Percentiles rank a stretch among this genome's conserved stretches.
These are phyloP conservation scores for Saturnispora saitoi DNA, from an alignment of 805 yeast genomes.

Conservation along the genomic window DNA sequence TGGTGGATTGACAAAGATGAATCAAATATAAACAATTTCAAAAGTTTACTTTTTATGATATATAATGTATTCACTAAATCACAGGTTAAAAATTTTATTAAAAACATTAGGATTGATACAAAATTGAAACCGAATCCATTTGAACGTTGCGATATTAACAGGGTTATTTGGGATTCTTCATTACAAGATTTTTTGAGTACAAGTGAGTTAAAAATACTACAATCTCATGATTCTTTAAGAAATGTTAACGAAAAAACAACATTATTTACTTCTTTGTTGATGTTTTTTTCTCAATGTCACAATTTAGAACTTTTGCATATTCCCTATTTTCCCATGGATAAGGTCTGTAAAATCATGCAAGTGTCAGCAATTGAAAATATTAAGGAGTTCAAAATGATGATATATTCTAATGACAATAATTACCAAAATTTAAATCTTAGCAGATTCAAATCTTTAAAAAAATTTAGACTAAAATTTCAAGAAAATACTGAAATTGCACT, in stretches of 20 bases:
- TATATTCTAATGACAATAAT: conserved; percentile 10
- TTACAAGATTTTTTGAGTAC: neutral
- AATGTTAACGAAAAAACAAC: conserved; percentile 1
- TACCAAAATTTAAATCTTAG: conserved; percentile 4
- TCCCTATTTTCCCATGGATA: conserved; percentile 9
- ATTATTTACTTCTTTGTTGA: conserved; percentile 15
- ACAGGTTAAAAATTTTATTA: conserved; percentile 9
- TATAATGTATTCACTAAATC: conserved; percentile 15
- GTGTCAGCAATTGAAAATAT: neutral
- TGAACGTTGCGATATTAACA: conserved; percentile 7
- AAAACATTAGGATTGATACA: conserved; percentile 15
- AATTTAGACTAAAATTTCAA: conserved; percentile 18
- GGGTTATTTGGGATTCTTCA: conserved; percentile 4
- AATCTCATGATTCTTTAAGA: neutral
- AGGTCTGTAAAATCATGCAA: neutral
- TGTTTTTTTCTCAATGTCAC: conserved; percentile 13
- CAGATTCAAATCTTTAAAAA: conserved; percentile 8
- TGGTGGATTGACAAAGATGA: conserved; percentile 11
- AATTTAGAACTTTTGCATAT: conserved; percentile 13
- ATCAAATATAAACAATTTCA: conserved; percentile 7
- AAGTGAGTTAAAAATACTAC: neutral
- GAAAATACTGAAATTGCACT: conserved; percentile 17
- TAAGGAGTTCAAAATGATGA: conserved; percentile 12
- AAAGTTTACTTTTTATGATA: conserved; percentile 14
- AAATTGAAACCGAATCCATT: conserved; percentile 10